phyloP scores from a whole-genome alignment of 352 stramenopile genomes.

The Phytophthora pisi region DNA sequence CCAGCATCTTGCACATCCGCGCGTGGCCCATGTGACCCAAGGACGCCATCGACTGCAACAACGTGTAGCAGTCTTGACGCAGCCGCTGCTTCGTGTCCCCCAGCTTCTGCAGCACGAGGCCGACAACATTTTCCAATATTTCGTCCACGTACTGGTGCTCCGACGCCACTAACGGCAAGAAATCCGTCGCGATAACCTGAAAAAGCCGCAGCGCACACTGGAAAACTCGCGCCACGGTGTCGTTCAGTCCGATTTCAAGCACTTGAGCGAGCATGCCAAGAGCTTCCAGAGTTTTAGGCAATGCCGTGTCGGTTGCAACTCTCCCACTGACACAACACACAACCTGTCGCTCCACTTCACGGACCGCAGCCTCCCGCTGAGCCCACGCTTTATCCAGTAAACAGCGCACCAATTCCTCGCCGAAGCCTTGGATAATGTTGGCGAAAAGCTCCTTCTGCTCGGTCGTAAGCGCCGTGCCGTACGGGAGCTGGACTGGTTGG shows the following conservation, averaged over 20 bases:
- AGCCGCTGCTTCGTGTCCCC: conserved; percentile 80
- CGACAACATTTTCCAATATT: conserved; percentile 65
- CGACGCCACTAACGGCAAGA: conserved; percentile 58
- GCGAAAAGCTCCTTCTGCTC: conserved; percentile 64
- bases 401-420: conserved; percentile 77
- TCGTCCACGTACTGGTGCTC: conserved; percentile 58
- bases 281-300: conserved; percentile 62
- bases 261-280: conserved; percentile 61
- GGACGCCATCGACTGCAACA: conserved; percentile 67
- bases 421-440: conserved; percentile 61
- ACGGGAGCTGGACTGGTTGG: conserved; percentile 57
- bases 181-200: conserved; percentile 74
- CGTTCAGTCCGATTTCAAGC: conserved; percentile 73
- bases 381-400: conserved; percentile 83
- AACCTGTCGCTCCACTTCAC: conserved; percentile 75
- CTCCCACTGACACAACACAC: conserved; percentile 58
- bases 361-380: conserved; percentile 72
- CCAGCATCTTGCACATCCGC: conserved; percentile 67
- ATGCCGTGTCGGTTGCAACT: conserved; percentile 44
- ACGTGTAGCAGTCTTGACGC: conserved; percentile 71
- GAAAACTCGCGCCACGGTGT: conserved; percentile 80
- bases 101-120: conserved; percentile 73
- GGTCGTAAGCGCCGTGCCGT: conserved; percentile 67
- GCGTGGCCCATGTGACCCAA: conserved; percentile 65
- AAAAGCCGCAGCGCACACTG: conserved; percentile 78